Conservation (phyloP, 106 monocot species). For the Dioscorea zingiberensis region DNA sequence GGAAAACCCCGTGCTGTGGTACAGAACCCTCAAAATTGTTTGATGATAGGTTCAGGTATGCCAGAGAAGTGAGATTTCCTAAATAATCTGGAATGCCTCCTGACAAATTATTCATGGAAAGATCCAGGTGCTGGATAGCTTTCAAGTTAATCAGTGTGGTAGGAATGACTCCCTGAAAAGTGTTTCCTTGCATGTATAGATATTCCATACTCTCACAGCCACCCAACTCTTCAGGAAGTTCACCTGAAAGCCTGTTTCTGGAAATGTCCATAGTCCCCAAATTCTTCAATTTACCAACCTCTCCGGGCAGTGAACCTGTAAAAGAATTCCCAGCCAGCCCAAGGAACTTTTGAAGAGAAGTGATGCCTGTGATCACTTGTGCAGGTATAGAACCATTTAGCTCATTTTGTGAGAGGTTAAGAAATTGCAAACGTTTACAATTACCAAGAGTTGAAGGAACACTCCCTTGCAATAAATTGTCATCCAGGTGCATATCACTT, state of each 20-base stretch:
- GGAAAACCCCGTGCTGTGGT: not conserved
- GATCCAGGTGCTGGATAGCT: slow-evolving; percentile 7
- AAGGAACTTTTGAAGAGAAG: slow-evolving; percentile 7
- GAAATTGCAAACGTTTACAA: not conserved
- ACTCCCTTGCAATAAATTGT: not conserved
- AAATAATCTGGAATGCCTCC: slow-evolving; percentile 10
- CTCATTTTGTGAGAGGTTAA: slow-evolving; percentile 3
- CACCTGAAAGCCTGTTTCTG: slow-evolving; percentile 3
- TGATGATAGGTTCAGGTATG: slow-evolving; percentile 7
- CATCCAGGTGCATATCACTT: not conserved
- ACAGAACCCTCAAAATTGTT: slow-evolving; percentile 7
- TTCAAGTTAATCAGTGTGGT: not conserved
- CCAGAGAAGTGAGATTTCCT: not conserved
- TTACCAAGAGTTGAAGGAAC: not conserved
- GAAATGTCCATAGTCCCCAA: not conserved
- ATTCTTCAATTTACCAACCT: slow-evolving; percentile 2
- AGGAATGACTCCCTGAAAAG: slow-evolving; percentile 1
- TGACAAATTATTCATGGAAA: slow-evolving; percentile 9
- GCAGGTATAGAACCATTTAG: slow-evolving; percentile 4
- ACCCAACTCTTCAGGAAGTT: slow-evolving; percentile 1
- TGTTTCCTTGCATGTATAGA: slow-evolving; percentile 5
- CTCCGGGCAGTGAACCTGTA: not conserved
- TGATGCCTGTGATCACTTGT: not conserved
- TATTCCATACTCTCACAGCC: not conserved
- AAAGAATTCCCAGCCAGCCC: slow-evolving; percentile 5